phyloP scores from a whole-genome alignment of 2,329 filamentous ascomycete genomes.

The Tolypocladium pustulatum region DNA sequence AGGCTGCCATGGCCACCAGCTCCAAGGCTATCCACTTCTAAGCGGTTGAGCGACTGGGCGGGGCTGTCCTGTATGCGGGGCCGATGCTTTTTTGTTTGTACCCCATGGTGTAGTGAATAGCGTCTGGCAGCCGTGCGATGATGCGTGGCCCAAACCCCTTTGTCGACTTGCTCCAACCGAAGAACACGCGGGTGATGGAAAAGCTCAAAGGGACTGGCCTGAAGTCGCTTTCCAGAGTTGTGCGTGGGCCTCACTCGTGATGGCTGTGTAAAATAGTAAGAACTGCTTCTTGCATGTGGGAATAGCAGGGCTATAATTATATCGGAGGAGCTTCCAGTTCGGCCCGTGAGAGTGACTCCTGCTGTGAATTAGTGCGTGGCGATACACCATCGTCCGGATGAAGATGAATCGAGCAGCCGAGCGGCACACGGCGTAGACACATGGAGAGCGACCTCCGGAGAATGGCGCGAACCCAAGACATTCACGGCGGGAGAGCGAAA shows the following conservation, averaged over 20 bases:
- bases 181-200: not conserved
- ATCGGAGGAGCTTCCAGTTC: not conserved
- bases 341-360: not conserved
- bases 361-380: not conserved
- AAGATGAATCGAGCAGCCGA: not conserved
- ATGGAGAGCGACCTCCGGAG: not conserved
- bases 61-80: not conserved
- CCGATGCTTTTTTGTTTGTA: not conserved
- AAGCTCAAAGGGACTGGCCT: too few species aligned
- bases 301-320: not conserved
- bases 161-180: not conserved
- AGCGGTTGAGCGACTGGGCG: slow-evolving; percentile 2
- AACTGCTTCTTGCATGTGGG: not conserved
- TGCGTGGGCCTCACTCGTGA: not conserved
- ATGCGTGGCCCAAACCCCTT: not conserved
- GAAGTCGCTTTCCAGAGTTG: not conserved
- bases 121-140: not conserved
- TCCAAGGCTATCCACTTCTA: slow-evolving; percentile 94
- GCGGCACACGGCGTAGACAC: not conserved
- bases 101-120: not conserved
- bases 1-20: slow-evolving; percentile 97
- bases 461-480: not conserved
- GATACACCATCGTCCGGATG: not conserved
- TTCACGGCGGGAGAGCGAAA: not conserved
- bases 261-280: not conserved